Evolutionary conservation across 208 protist genomes (phyloP), one percentile per base, ranked within the genome.

Genomic region (Trypanosoma scelopori): DNA sequence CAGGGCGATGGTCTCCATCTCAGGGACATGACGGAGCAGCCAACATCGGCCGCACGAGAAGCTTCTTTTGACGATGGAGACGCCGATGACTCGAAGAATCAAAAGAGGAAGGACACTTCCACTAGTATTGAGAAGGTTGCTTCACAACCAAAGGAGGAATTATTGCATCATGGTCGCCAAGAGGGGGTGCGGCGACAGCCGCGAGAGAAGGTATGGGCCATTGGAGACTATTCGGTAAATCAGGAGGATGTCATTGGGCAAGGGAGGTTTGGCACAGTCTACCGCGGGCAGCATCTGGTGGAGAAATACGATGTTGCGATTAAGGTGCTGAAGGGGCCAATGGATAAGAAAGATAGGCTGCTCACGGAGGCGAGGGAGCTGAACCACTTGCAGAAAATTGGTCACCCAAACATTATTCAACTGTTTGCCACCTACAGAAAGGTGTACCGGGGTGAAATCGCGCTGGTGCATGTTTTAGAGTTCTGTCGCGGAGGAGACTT

Each of bases 401-500:
- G 65, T 35, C 82, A 80, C 57, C 75, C 71, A 13, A 84, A 91
- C 64, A 52, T 68, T 66, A 4, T 69, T 39, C 43, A 32, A 30
- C 20, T 57, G 23, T 53, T 61, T 55, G 32, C 27, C 16, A 55
- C 59, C 16, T 86, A 71, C 48, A 41, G 77, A 47, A 27, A 50
- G n/a, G 23, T 15, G 5, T 1, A 27, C 15, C 23, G 46, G 15
- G 18, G 39, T 56, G 51, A 76, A 39, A 37, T 63, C 2, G 50
- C n/a, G 9, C 15, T 65, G 35, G 59, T 65, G 22, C 69, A 83
- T 20, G 71, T 89, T 27, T 79, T 82, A 20, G 85, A 92, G 67
- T 79, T 87, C 59, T 92, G 85, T 62, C 63, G 51, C 16, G 85
- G 82, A 20, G 81, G 85, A 27, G 82, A 92, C 48, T 53, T 92